Conservation (phyloP, 2,329 filamentous ascomycete genomes). For the Fusarium foetens region DNA sequence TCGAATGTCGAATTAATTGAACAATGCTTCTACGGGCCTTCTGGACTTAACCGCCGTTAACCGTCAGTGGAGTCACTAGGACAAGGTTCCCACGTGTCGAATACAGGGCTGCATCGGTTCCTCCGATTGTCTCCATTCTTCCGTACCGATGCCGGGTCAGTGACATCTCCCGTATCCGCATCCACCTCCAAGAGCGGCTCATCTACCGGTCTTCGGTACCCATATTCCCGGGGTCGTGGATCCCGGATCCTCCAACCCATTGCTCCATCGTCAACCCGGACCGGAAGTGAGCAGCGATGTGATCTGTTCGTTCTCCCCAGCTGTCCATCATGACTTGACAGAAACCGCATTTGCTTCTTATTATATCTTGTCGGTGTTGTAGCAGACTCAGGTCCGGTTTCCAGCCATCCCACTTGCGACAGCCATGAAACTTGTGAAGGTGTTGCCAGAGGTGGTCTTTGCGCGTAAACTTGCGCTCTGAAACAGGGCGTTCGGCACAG, state of each 20-base stretch:
- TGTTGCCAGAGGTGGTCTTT: slow-evolving; percentile 57
- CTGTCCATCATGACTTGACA: slow-evolving; percentile 41
- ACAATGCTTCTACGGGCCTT: not conserved
- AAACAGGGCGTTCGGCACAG: slow-evolving; percentile 59
- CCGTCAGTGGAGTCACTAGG: slow-evolving; percentile 15
- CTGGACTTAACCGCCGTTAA: slow-evolving; percentile 19
- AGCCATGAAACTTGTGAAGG: slow-evolving; percentile 55
- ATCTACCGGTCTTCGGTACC: slow-evolving; percentile 10
- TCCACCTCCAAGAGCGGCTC: slow-evolving; percentile 2
- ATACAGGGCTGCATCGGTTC: slow-evolving; percentile 30
- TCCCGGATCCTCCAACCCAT: slow-evolving; percentile 40
- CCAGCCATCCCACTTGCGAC: slow-evolving; percentile 61
- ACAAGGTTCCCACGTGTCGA: slow-evolving; percentile 30
- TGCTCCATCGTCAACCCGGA: slow-evolving; percentile 46
- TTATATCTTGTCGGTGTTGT: slow-evolving; percentile 44
- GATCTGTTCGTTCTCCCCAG: slow-evolving; percentile 46
- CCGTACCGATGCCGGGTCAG: slow-evolving; percentile 15
- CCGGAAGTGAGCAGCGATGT: slow-evolving; percentile 46
- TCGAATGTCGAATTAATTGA: not conserved
- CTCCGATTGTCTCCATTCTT: slow-evolving; percentile 15
- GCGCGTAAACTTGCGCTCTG: slow-evolving; percentile 56
- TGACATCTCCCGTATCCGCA: slow-evolving; percentile 1
- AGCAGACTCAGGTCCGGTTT: slow-evolving; percentile 52
- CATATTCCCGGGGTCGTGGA: slow-evolving; percentile 32
- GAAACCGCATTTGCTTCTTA: slow-evolving; percentile 47